Percentiles rank a stretch among this genome's conserved stretches.
Evolutionary conservation across 1,284 basidiomycete species (phyloP).

Genomic region (Trichosporon sp.): DNA sequence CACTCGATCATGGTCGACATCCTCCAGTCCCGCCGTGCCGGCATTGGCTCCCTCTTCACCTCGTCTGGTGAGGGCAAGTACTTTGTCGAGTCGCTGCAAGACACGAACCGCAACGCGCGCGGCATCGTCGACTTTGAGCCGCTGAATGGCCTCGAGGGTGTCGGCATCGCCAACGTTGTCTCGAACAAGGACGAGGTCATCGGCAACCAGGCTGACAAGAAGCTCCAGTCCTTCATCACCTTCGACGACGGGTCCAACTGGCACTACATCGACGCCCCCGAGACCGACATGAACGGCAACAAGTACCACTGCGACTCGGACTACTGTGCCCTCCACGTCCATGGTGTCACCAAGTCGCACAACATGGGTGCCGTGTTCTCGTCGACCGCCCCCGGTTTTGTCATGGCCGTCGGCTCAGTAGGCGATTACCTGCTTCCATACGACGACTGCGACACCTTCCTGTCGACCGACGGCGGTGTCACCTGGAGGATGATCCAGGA

Average conservation of each 20-base stretch:
- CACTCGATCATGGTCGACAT: conserved; percentile 94
- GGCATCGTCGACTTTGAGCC: conserved; percentile 94
- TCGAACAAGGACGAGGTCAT: conserved; percentile 76
- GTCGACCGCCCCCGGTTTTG: conserved; percentile 84
- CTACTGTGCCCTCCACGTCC: conserved; percentile 78
- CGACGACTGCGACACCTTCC: conserved; percentile 84
- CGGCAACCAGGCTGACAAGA: conserved; percentile 60
- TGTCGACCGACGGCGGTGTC: conserved; percentile 83
- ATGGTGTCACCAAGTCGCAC: conserved; percentile 84
- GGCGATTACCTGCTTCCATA: conserved; percentile 70
- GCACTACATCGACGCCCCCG: conserved; percentile 65
- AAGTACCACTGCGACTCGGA: conserved; percentile 49
- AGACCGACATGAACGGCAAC: conserved; percentile 56
- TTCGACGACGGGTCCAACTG: conserved; percentile 89
- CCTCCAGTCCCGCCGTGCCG: conserved; percentile 64
- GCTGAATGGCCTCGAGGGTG: conserved; percentile 85
- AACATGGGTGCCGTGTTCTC: conserved; percentile 93
- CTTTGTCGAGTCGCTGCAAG: conserved; percentile 84
- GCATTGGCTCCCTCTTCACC: conserved; percentile 86
- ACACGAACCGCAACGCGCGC: conserved; percentile 80
- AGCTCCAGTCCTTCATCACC: conserved; percentile 72
- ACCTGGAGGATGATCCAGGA: conserved; percentile 74
- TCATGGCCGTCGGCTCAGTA: conserved; percentile 90
- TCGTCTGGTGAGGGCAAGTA: conserved; percentile 91
- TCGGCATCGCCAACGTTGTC: conserved; percentile 85